Conservation (phyloP, 2,329 filamentous ascomycete species). For the Fusarium tuaranense region DNA sequence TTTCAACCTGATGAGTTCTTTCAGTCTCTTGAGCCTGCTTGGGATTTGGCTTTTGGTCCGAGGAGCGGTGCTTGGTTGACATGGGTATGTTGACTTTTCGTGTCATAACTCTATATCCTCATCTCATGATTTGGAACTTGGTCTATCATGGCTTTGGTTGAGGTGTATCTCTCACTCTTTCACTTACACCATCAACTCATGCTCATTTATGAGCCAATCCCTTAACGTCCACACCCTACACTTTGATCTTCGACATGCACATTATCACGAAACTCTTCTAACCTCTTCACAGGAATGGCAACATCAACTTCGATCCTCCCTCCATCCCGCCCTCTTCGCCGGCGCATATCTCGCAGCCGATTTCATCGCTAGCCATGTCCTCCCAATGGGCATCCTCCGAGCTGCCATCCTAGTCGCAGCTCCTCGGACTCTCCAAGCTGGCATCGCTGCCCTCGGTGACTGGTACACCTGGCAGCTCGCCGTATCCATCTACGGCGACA, state of each 20-base stretch:
- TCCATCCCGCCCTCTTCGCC: conserved; percentile 92
- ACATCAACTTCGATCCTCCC: conserved; percentile 85
- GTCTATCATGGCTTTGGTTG: neutral
- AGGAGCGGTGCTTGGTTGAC: conserved; percentile 90
- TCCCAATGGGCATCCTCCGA: conserved; percentile 67
- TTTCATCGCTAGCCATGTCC: conserved; percentile 61
- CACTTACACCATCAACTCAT: conserved; percentile 21
- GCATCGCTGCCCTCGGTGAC: conserved; percentile 82
- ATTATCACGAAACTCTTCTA: conserved; percentile 2
- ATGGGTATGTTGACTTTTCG: conserved; percentile 75
- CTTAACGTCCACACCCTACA: neutral
- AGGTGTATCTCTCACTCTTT: neutral
- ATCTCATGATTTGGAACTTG: neutral
- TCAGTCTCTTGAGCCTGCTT: conserved; percentile 94
- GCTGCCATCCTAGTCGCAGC: conserved; percentile 77
- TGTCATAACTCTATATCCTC: neutral
- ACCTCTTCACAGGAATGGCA: conserved; percentile 82
- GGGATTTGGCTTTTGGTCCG: conserved; percentile 85
- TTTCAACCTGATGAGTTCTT: conserved; percentile 99
- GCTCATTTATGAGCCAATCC: neutral
- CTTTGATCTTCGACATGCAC: neutral
- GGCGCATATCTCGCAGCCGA: conserved; percentile 75
- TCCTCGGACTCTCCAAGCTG: conserved; percentile 81
- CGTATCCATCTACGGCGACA: conserved; percentile 75
- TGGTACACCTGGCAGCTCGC: conserved; percentile 91